phyloP scores from a whole-genome alignment of 495 filamentous ascomycete genomes.

The Podospora australis region DNA sequence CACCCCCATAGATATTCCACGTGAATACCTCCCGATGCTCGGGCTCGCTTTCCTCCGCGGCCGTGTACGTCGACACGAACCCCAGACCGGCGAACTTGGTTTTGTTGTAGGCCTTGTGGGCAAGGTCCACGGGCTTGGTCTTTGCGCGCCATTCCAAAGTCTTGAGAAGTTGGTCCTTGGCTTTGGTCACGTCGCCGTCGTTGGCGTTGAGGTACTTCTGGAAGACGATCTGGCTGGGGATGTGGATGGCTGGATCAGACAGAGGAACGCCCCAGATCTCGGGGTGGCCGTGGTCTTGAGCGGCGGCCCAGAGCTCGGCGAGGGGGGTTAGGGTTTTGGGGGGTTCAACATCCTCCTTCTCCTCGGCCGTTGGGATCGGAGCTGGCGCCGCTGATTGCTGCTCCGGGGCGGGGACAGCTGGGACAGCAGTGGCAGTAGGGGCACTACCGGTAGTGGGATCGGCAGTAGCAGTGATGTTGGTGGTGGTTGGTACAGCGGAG shows the following conservation, averaged over 20 bases:
- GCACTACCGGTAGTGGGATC: neutral
- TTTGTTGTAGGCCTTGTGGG: slow-evolving; percentile 41
- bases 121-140: slow-evolving; percentile 40
- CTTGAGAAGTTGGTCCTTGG: slow-evolving; percentile 66
- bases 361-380: neutral
- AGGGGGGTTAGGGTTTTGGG: no score
- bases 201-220: slow-evolving; percentile 92
- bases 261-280: slow-evolving; percentile 76
- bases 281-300: slow-evolving; percentile 37
- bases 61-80: slow-evolving; percentile 45
- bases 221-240: slow-evolving; percentile 72
- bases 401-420: no score
- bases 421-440: no score
- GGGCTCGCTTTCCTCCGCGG: slow-evolving; percentile 24
- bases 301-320: slow-evolving; percentile 31
- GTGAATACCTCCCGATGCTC: slow-evolving; percentile 54
- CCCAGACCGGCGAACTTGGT: slow-evolving; percentile 54
- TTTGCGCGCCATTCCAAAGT: slow-evolving; percentile 75
- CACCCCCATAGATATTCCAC: slow-evolving; percentile 83
- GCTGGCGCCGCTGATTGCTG: no score
- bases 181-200: slow-evolving; percentile 61
- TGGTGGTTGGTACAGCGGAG: neutral
- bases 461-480: neutral
- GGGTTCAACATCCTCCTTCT: slow-evolving; percentile 4
- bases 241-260: slow-evolving; percentile 45